Evolutionary conservation across 805 yeast genomes (phyloP), one percentile per base, ranked within the genome.

Genomic region (Diddensiella santjacobensis): DNA sequence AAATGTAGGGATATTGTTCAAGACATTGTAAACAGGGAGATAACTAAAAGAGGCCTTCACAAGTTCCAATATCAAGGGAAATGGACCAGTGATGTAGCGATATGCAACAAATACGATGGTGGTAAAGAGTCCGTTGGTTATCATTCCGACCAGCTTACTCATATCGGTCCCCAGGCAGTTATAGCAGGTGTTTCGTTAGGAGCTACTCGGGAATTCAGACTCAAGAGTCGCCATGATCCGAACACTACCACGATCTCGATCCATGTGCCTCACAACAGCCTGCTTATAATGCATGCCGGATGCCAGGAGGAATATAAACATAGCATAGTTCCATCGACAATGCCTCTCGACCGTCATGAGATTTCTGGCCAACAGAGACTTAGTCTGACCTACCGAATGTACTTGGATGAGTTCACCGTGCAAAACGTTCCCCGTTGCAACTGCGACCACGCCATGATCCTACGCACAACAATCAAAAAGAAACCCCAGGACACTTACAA

Each of bases 301-400:
- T 81, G 86, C 52, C 95, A 86, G 60, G 95, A 86, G 54, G 78
- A 77, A 44, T 86, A 67, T 60, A 84, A 80, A 57, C 95, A 87
- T 58, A 69, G 80, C 50, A 78, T 86, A 0, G 77, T 77, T 3
- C 69, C 80, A 0, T 64, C 72, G 36, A 60, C 64, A 3, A 66
- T 51, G 4, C 49, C 64, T 4, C 63, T 79, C 2, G 67, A 71
- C 15, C 54, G 66, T 0, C 83, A 83, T 53, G 73, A 75, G 0
- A 63, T 73, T 0, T 60, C 81, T 0, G 83, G 82, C 0, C 55
- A 72, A 1, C 51, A 70, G 3, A 65, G 95, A 44, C 74, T 82
- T 52, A 84, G 81, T 53, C 60, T 86, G 36, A 87, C 95, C 0
- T 84, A 77, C 58, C 64, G 95, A 24, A 72, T 74, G 71, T 76